phyloP scores from a whole-genome alignment of 805 yeast species.

The Metschnikowia lachancei region DNA sequence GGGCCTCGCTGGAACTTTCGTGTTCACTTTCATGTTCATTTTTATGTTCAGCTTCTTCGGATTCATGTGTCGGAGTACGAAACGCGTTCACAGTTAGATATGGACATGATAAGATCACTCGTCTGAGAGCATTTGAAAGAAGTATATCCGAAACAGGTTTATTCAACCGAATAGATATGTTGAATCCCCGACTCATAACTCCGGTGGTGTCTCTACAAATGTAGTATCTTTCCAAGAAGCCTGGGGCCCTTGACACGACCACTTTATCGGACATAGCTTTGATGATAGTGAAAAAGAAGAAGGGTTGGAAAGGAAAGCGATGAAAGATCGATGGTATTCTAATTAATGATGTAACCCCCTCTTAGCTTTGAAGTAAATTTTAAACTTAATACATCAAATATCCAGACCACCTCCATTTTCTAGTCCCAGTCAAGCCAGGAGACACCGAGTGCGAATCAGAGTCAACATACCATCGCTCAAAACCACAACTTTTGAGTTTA shows the following conservation, averaged over 20 bases:
- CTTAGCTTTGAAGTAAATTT: no score
- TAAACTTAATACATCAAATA: no score
- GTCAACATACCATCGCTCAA: no score
- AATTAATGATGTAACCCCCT: no score
- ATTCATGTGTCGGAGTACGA: neutral
- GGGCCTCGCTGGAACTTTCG: no score
- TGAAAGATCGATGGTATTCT: neutral
- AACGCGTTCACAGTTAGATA: conserved; percentile 12
- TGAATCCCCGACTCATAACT: conserved; percentile 13
- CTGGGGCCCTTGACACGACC: conserved; percentile 7
- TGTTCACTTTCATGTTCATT: neutral
- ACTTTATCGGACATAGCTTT: neutral
- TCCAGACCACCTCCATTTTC: no score
- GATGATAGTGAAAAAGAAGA: no score
- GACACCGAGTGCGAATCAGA: no score
- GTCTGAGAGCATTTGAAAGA: conserved; percentile 16
- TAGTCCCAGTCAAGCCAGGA: no score
- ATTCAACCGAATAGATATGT: conserved; percentile 8
- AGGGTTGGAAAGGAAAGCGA: neutral
- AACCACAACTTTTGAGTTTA: no score
- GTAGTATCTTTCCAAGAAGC: conserved; percentile 16
- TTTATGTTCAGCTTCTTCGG: neutral
- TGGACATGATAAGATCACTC: conserved; percentile 9
- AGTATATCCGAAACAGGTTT: conserved; percentile 7
- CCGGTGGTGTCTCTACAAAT: conserved; percentile 17